Base-by-base conservation (phyloP, 441 rosid species). In the Gossypium davidsonii region DNA sequence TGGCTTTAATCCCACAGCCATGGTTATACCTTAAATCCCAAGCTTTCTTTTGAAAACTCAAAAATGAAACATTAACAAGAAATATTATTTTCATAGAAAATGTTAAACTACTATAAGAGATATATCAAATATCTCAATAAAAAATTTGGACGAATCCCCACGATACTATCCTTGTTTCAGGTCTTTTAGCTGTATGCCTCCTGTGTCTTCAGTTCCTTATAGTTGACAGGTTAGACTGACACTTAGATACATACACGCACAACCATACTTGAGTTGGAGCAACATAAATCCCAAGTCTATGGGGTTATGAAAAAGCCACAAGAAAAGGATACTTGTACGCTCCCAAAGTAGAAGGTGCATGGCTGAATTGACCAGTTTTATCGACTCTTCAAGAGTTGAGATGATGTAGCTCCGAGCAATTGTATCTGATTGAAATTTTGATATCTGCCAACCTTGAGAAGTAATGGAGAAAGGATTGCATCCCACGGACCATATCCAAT, bases 401-500 rank as follows among this genome's bases (percentile, higher is more conserved):
- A 91, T 85, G 59, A 96, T 89, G 73, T 96, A 96, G 79, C 97
- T 96, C 72, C 97, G 88, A 74, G 90, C 97, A 82, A 96, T 87
- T 67, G 96, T 82, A 85, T 96, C 98, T 14, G 89, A 86, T 62
- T 96, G 98, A 82, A 96, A 93, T 68, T 82, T 89, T 59, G 99
- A 93, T 66, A 93, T 59, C 59, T 81, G 90, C 98, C 98, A 93
- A 44, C 99, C 93, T 83, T 82, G 91, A 76, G 99, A 90, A 74
- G 94, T 90, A 61, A 86, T 71, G 70, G 97, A 88, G 78, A 91
- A 88, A 25, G 97, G 97, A 81, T 87, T 93, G 86, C 96, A 90
- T 59, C 99, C 99, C 66, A 93, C 97, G 7, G 97, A 93, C 99
- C 99, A 96, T 70, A 87, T 81, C 99, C 98, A 96, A 59, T 90